Evolutionary conservation across 345 rosid genomes (phyloP).

Genomic region (Eucalyptus erythrocorys): DNA sequence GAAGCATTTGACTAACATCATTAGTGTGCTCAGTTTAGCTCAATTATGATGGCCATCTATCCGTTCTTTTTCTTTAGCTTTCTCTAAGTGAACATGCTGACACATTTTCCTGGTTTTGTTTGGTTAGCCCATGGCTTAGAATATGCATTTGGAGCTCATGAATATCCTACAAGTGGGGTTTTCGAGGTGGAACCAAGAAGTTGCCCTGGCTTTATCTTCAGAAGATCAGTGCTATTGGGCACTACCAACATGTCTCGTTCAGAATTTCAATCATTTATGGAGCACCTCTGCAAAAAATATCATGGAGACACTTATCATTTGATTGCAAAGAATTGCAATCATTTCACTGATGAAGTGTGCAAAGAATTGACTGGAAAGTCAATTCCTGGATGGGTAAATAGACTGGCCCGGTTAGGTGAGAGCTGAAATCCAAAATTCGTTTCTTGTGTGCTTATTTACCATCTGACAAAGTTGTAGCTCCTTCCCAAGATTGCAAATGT

Average conservation of each 20-base stretch:
- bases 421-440: background rate
- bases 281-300: slow-evolving; percentile 55
- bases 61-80: background rate
- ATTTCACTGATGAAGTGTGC: slow-evolving; percentile 80
- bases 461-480: background rate
- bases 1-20: background rate
- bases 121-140: slow-evolving; percentile 66
- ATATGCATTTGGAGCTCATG: slow-evolving; percentile 93
- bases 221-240: slow-evolving; percentile 73
- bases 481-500: background rate
- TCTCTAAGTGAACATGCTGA: background rate
- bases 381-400: slow-evolving; percentile 94
- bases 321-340: slow-evolving; percentile 98
- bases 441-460: background rate
- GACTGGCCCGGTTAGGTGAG: slow-evolving; percentile 84
- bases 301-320: slow-evolving; percentile 89
- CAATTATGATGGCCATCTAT: background rate
- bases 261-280: slow-evolving; percentile 77
- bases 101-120: background rate
- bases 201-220: slow-evolving; percentile 89
- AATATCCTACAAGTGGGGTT: slow-evolving; percentile 71
- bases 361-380: slow-evolving; percentile 63
- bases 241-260: slow-evolving; percentile 52
- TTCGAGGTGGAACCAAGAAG: slow-evolving; percentile 88
- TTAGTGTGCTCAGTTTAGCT: background rate